Evolutionary conservation across 495 filamentous ascomycete species (phyloP), one percentile per base, ranked within the genome.

Genomic region (Hyaloscypha hepaticicola): DNA sequence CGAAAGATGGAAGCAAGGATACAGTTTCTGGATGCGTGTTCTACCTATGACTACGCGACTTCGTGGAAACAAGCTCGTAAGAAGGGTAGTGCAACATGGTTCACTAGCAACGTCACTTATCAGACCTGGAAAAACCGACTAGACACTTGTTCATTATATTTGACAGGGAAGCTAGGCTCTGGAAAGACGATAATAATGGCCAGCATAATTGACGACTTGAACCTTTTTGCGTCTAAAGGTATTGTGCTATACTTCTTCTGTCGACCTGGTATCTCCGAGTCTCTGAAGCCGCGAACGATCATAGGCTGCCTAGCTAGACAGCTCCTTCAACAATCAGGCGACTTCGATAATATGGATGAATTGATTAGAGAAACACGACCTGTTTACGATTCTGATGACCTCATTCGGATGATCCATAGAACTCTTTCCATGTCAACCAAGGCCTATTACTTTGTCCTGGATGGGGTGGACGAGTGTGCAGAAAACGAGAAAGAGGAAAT

Each of bases 51-150:
- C 59, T 74, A 77, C 63, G 64, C 74, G 64, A 74, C 67, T 33
- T 72, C 73, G 5, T 79, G 78, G 77, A 79, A 80, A 61, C 73
- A 78, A 58, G 74, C 70, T 31, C 72, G 77, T 57, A 80, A 79
- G 64, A 61, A 66, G 28, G 77, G 79, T 61, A 76, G 72, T 58
- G 59, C 77, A 55, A 67, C 67, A 5, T 51, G 75, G n/a, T 76
- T 78, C 34, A 60, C 34, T 52, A 53, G 49, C 29, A 53, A 51
- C 28, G 9, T 66, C 7, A 61, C 74, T 68, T 82, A 79, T 64
- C 56, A 61, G 61, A 50, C 69, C 19, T 82, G 77, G 77, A 82
- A 76, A 65, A 25, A 38, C 31, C 58, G 52, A 24, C 4, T 19
- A 21, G 49, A 29, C 26, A 50, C 49, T 73, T 70, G 50, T 22